These are phyloP conservation scores for Fusarium subtropicale DNA, from an alignment of 2,329 filamentous ascomycete species.

Conservation along the genomic window DNA sequence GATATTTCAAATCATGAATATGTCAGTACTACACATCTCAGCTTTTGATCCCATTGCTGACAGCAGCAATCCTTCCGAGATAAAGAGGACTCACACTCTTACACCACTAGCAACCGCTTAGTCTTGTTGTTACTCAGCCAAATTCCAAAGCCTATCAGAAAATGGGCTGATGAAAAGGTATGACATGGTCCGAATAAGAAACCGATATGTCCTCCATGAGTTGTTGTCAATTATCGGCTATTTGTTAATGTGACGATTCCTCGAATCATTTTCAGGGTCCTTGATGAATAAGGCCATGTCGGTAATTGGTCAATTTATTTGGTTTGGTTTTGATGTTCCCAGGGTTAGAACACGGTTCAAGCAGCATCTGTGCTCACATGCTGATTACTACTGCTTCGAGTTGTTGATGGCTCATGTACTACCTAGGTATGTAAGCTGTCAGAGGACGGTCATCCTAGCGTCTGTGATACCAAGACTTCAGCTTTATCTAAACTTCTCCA, in stretches of 20 bases:
- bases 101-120: not conserved
- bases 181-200: constrained; percentile 45
- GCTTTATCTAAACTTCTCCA: not conserved
- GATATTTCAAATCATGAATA: not conserved
- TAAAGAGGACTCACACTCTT: not conserved
- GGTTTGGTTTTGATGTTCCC: not conserved
- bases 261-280: constrained; percentile 41
- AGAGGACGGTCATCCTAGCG: not conserved
- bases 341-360: constrained; percentile 5
- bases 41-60: not conserved
- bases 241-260: constrained; percentile 37
- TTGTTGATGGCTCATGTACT: not conserved
- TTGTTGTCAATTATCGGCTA: constrained; percentile 31
- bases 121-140: constrained; percentile 5
- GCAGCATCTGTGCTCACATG: constrained; percentile 31
- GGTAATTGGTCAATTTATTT: constrained; percentile 40
- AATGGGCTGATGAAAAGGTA: constrained; percentile 43
- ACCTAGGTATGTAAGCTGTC: not conserved
- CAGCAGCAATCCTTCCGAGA: not conserved
- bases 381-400: not conserved
- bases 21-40: not conserved
- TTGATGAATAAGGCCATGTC: constrained; percentile 46
- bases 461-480: not conserved
- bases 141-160: not conserved
- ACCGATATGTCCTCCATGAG: constrained; percentile 26